A percentile compares a stretch with the other conserved stretches of the same genome.
Evolutionary conservation across 306 rosid species (phyloP).

Genomic region (Pterocarpus macrocarpus): DNA sequence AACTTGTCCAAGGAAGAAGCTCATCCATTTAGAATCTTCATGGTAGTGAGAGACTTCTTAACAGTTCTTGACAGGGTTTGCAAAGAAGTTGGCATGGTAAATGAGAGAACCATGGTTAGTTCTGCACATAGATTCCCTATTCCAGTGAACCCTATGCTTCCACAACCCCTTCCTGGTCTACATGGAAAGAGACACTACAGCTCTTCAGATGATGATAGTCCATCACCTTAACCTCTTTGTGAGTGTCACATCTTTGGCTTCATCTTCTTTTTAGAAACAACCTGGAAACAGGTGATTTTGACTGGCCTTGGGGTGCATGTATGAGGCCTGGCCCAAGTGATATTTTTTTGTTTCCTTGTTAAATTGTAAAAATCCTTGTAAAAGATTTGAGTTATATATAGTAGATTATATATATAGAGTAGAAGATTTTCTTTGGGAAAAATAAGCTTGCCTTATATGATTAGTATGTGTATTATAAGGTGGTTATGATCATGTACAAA

Average conservation of each 20-base stretch:
- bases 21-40: slow-evolving; percentile 94
- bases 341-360: slow-evolving; percentile 40
- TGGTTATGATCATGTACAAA: slow-evolving; percentile 46
- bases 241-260: slow-evolving; percentile 48
- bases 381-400: slow-evolving; percentile 64
- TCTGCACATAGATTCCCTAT: slow-evolving; percentile 88
- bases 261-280: slow-evolving; percentile 51
- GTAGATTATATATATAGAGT: slow-evolving; percentile 71
- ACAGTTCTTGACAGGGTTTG: slow-evolving; percentile 82
- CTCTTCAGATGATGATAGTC: slow-evolving; percentile 69
- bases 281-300: slow-evolving; percentile 62
- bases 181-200: slow-evolving; percentile 53
- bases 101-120: slow-evolving; percentile 81
- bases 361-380: slow-evolving; percentile 74
- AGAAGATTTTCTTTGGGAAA: slow-evolving; percentile 55
- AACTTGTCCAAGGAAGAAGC: slow-evolving; percentile 94
- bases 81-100: slow-evolving; percentile 89
- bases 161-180: slow-evolving; percentile 73
- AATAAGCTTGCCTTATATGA: slow-evolving; percentile 47
- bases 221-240: slow-evolving; percentile 55
- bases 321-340: slow-evolving; percentile 38
- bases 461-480: slow-evolving; percentile 40
- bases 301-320: slow-evolving; percentile 41
- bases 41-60: slow-evolving; percentile 92
- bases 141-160: slow-evolving; percentile 89